phyloP scores from a whole-genome alignment of 805 yeast species.

The Monosporozyma siamensis region DNA sequence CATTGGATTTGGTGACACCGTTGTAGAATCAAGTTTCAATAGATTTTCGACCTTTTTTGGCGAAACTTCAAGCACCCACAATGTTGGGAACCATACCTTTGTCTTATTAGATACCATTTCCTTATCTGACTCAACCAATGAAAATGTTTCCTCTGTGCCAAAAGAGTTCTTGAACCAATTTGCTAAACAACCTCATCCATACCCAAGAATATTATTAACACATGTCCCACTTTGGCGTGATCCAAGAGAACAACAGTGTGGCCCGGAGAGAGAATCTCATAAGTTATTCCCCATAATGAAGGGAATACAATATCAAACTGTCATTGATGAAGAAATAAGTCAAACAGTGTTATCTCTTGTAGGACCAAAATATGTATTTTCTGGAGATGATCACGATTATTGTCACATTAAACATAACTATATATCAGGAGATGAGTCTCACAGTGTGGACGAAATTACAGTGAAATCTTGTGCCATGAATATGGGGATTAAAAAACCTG shows the following conservation, averaged over 20 bases:
- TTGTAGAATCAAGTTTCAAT: slow-evolving; percentile 44
- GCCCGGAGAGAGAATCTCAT: slow-evolving; percentile 62
- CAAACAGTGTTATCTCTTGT: slow-evolving; percentile 48
- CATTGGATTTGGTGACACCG: slow-evolving; percentile 80
- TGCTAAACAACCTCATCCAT: slow-evolving; percentile 19
- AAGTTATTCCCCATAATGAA: slow-evolving; percentile 55
- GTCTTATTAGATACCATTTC: slow-evolving; percentile 80
- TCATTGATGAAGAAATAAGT: slow-evolving; percentile 54
- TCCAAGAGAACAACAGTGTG: slow-evolving; percentile 57
- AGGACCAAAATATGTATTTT: slow-evolving; percentile 60
- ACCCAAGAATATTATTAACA: slow-evolving; percentile 61
- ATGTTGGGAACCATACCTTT: slow-evolving; percentile 60
- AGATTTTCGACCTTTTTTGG: slow-evolving; percentile 74
- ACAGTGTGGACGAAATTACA: slow-evolving; percentile 60
- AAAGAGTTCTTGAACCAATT: slow-evolving; percentile 41
- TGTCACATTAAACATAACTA: slow-evolving; percentile 62
- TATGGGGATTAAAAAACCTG: slow-evolving; percentile 80
- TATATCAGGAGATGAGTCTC: slow-evolving; percentile 15
- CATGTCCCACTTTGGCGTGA: slow-evolving; percentile 86
- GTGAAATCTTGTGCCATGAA: slow-evolving; percentile 90
- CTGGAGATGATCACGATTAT: slow-evolving; percentile 97
- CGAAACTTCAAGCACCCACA: slow-evolving; percentile 42
- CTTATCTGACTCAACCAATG: slow-evolving; percentile 48
- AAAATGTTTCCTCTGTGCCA: slow-evolving; percentile 39
- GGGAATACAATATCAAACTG: slow-evolving; percentile 88